Base-by-base conservation (phyloP, 2,329 filamentous ascomycete species). In the Cladosporium sp. region DNA sequence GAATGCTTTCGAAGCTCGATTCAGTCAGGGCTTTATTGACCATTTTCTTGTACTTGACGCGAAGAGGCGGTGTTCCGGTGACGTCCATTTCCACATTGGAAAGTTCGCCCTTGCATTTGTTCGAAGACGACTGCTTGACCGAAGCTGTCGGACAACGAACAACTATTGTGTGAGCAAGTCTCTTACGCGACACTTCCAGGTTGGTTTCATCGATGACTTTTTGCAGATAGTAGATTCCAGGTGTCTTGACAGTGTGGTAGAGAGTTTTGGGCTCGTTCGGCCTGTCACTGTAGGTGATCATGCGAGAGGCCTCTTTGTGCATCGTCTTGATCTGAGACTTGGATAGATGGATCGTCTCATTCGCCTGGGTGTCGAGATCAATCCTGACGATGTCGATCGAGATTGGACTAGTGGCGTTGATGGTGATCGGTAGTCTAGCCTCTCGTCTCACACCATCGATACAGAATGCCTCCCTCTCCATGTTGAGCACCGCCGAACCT, bases 141-240 rank as follows among this genome's bases (percentile, higher is more conserved):
- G 80, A 80, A 19, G 91, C 94, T 64, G 85, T 86, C 1, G 94
- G 94, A 70, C 94, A 99, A 25, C 84, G 79, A 12, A 96, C 91
- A 49, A 99, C 87, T 56, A 95, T 87, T 0, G 91, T 89, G 66
- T 94, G 90, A 66, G 92, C 91, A 10, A 97, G 90, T 28, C 62
- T 61, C 45, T 70, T 71, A 32, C 69, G 64, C 8, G 69, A 64
- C 0, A 74, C 71, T 71, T 97, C 91, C 32, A 99, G 83, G 72
- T 96, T 96, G 59, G 95, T 94, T 71, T 96, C 88, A 71, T 99
- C 94, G 62, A 96, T 77, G 9, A 99, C 91, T 70, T 86, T 91
- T 58, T 87, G 83, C 32, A 99, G 80, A 40, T 88, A 83, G 74
- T 99, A 99, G 19, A 95, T 82, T 35, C 94, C 94, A 1, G 91